Conservation (phyloP, 306 rosid genomes). For the Vigna nakashimae region DNA sequence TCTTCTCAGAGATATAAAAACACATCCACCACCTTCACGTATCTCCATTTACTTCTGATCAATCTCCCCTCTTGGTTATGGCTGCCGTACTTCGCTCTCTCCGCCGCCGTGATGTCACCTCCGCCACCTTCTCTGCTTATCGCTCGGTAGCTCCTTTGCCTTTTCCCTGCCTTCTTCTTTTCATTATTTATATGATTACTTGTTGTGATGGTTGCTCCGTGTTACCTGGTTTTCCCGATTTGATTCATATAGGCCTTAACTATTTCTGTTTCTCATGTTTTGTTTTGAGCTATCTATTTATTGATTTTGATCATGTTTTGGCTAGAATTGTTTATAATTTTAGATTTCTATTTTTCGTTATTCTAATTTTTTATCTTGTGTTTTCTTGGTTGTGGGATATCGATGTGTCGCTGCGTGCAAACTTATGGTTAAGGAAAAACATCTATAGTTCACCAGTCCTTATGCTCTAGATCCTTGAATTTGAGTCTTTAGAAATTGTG, state of each 20-base stretch:
- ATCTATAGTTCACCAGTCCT: background rate
- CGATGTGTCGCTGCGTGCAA: background rate
- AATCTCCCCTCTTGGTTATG: slow-evolving; percentile 40
- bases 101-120: slow-evolving; percentile 60
- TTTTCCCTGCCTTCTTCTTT: slow-evolving; percentile 25
- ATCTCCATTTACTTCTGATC: background rate
- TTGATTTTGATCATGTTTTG: background rate
- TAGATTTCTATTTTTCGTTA: background rate
- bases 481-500: background rate
- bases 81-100: slow-evolving; percentile 66
- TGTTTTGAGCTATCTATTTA: background rate
- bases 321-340: background rate
- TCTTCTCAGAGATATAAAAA: background rate
- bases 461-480: background rate
- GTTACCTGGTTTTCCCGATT: background rate
- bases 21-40: background rate
- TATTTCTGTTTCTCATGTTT: background rate
- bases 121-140: slow-evolving; percentile 59
- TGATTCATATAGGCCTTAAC: background rate
- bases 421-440: background rate
- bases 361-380: background rate
- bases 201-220: background rate
- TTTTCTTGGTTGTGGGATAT: slow-evolving; percentile 6
- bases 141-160: slow-evolving; percentile 59
- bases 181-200: background rate